These are phyloP conservation scores for Nevesoporus exiguus DNA, from an alignment of 768 basidiomycete species.

Conservation along the genomic window DNA sequence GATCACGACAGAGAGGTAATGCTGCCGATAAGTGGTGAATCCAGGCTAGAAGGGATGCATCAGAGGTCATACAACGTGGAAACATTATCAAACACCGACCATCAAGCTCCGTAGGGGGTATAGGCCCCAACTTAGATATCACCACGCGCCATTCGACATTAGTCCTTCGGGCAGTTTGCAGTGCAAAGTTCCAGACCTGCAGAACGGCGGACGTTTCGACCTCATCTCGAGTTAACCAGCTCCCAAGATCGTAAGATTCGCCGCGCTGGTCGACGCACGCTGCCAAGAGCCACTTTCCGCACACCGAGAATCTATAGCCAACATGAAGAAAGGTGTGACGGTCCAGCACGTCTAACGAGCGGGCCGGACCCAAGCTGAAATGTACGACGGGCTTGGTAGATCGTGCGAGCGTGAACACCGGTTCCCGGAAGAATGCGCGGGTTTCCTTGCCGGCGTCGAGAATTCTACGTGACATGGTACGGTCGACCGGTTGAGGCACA, in stretches of 20 bases:
- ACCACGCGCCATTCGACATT: slow-evolving; percentile 81
- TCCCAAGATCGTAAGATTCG: slow-evolving; percentile 64
- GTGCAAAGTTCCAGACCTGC: slow-evolving; percentile 69
- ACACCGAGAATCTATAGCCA: slow-evolving; percentile 62
- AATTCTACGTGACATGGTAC: slow-evolving; percentile 54
- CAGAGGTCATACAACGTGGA: neutral
- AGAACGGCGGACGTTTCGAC: slow-evolving; percentile 46
- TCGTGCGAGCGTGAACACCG: slow-evolving; percentile 61
- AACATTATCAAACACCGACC: slow-evolving; percentile 42
- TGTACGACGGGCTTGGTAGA: slow-evolving; percentile 34
- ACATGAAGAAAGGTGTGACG: slow-evolving; percentile 69
- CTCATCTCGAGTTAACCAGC: slow-evolving; percentile 59
- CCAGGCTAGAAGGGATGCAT: slow-evolving; percentile 54
- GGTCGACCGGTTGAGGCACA: slow-evolving; percentile 56
- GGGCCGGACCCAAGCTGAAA: slow-evolving; percentile 39
- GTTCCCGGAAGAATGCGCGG: slow-evolving; percentile 57
- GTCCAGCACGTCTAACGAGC: slow-evolving; percentile 50
- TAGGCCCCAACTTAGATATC: slow-evolving; percentile 62
- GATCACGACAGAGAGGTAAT: slow-evolving; percentile 36
- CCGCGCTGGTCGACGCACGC: slow-evolving; percentile 75
- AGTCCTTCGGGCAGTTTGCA: slow-evolving; percentile 57
- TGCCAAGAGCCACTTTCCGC: slow-evolving; percentile 76
- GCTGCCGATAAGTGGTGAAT: slow-evolving; percentile 45
- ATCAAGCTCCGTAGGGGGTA: slow-evolving; percentile 57
- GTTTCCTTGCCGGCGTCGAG: slow-evolving; percentile 38